Conservation (phyloP, 139 green algal species). For the Choricystis sp. region DNA sequence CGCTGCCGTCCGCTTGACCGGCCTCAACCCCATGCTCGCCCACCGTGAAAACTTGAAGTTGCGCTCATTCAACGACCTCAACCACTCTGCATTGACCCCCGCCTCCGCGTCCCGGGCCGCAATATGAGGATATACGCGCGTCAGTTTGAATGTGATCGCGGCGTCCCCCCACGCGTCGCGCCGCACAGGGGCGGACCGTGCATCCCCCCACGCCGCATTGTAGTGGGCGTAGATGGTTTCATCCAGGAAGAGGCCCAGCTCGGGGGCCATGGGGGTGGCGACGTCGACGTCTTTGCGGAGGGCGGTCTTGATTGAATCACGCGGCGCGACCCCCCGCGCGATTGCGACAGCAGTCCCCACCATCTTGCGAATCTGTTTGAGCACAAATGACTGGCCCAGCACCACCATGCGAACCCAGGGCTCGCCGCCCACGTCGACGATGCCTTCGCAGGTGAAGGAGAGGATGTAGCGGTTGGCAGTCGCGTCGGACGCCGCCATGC, state of each 20-base stretch:
- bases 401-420: slow-evolving; percentile 49
- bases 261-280: slow-evolving; percentile 61
- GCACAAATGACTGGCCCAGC: slow-evolving; percentile 79
- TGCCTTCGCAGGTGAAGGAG: slow-evolving; percentile 29
- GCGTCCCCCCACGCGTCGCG: slow-evolving; percentile 1
- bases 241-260: slow-evolving; percentile 69
- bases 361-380: slow-evolving; percentile 91
- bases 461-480: slow-evolving; percentile 53
- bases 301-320: slow-evolving; percentile 25
- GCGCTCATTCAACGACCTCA: slow-evolving; percentile 16
- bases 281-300: slow-evolving; percentile 12
- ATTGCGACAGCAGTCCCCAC: slow-evolving; percentile 61
- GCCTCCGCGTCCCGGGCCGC: slow-evolving; percentile 23
- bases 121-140: slow-evolving; percentile 53
- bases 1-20: too few species aligned
- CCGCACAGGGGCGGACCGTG: slow-evolving; percentile 1
- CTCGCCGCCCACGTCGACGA: slow-evolving; percentile 22
- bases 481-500: slow-evolving; percentile 14
- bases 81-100: slow-evolving; percentile 29
- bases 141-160: slow-evolving; percentile 19
- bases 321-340: slow-evolving; percentile 24
- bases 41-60: slow-evolving; percentile 15
- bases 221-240: slow-evolving; percentile 21
- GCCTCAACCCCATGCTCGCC: background rate
- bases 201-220: slow-evolving; percentile 14